Base-by-base conservation (phyloP, 2,329 filamentous ascomycete genomes). In the Knoxdaviesia proteae region DNA sequence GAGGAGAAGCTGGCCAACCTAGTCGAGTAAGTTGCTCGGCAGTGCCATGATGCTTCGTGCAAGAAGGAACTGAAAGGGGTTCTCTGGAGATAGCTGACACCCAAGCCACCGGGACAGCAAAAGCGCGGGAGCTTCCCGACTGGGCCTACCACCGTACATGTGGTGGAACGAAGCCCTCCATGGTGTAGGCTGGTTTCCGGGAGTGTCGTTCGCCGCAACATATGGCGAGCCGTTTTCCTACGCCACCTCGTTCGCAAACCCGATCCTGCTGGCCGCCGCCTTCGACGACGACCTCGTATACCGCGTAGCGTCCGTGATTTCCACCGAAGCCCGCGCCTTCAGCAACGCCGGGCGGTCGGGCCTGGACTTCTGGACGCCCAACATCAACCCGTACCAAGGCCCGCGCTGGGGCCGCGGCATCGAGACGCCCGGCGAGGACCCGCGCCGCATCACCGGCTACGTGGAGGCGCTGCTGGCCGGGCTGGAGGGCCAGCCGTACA, bases 141-240 rank as follows among this genome's bases (percentile, higher is more conserved):
- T 79, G 0, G 72, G 72, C 5, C 56, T 78, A 0, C 66, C 68
- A 1, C 53, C 63, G 1, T 80, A 80, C 48, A 60, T 70, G 49
- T 75, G 72, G 61, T 77, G 72, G 70, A 68, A 63, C 38, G 71
- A 75, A 54, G 74, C 68, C 1, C 63, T 79, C 0, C 76, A 80
- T 50, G 77, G 77, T 1, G 60, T 80, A 0, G 74, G 68, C 4
- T 52, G 49, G 4, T 64, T 63, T 20, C 67, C 67, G 0, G 74
- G 71, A 0, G 69, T 73, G 69, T 1, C 69, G 31, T 44, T 44
- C 38, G 29, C 34, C 11, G 38, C 20, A 20, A 20, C 20, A 20
- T 20, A 37, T 6, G 71, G 5, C 60, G 68, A 67, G 2, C 56
- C 67, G 7, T 80, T 66, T 52, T 68, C 62, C 47, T 70, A 68